phyloP scores from a whole-genome alignment of 306 rosid species.

The Begonia masoniana region DNA sequence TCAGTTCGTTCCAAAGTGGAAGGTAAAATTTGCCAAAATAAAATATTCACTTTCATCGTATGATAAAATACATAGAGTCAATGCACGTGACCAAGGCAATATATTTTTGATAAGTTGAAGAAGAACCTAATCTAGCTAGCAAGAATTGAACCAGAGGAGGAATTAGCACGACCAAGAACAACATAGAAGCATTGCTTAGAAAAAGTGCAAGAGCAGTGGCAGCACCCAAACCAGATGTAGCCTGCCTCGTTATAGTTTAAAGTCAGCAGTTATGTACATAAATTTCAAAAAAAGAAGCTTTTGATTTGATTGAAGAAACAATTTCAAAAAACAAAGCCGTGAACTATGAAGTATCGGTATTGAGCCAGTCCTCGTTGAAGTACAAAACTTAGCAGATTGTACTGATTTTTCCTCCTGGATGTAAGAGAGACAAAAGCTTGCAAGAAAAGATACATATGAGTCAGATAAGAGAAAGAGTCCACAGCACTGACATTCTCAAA shows the following conservation, averaged over 20 bases:
- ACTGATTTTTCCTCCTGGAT: neutral
- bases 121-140: too few species aligned
- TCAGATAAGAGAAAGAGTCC: slow-evolving; percentile 27
- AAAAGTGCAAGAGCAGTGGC: slow-evolving; percentile 59
- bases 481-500: slow-evolving; percentile 63
- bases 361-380: slow-evolving; percentile 19
- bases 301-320: neutral
- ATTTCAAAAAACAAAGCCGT: slow-evolving; percentile 58
- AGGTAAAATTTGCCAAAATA: too few species aligned
- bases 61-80: too few species aligned
- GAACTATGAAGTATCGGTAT: slow-evolving; percentile 55
- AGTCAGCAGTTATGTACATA: neutral
- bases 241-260: slow-evolving; percentile 26
- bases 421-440: slow-evolving; percentile 14
- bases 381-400: slow-evolving; percentile 14
- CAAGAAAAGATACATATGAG: slow-evolving; percentile 32
- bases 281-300: neutral
- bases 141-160: neutral
- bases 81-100: too few species aligned
- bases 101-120: too few species aligned
- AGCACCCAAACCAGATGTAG: slow-evolving; percentile 86
- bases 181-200: slow-evolving; percentile 57
- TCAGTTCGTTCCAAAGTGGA: too few species aligned
- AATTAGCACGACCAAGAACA: slow-evolving; percentile 35
- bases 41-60: too few species aligned